Evolutionary conservation across 306 rosid genomes (phyloP).

Genomic region (Corylus heterophylla): DNA sequence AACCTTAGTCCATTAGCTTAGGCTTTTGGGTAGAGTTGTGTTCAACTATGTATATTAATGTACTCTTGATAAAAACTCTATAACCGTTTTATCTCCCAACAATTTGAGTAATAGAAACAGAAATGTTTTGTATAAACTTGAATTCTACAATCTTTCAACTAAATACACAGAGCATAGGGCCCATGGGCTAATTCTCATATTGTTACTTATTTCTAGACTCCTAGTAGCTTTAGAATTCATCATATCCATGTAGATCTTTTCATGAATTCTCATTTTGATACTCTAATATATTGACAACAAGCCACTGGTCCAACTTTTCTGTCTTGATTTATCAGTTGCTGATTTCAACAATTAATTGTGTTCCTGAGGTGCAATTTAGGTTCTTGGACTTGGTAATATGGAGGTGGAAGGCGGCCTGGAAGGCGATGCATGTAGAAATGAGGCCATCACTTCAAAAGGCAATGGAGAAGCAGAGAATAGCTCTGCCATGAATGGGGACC

Average conservation of each 20-base stretch:
- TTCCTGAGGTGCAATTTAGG: constrained; percentile 9
- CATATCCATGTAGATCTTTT: not conserved
- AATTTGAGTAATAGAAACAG: too few species aligned
- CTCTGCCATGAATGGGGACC: not conserved
- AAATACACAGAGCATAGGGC: too few species aligned
- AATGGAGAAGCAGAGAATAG: constrained; percentile 15
- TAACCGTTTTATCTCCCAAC: too few species aligned
- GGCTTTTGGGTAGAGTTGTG: too few species aligned
- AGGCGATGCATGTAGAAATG: not conserved
- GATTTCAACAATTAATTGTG: not conserved
- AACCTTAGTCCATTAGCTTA: too few species aligned
- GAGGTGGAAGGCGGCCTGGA: constrained; percentile 16
- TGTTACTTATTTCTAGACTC: not conserved
- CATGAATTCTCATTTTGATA: not conserved
- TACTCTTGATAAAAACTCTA: too few species aligned
- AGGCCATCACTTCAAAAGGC: constrained; percentile 3
- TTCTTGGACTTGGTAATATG: constrained; percentile 18
- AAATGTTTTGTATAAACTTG: too few species aligned
- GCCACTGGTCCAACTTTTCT: not conserved
- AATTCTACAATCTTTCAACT: too few species aligned
- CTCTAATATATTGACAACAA: not conserved
- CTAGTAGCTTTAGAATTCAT: not conserved
- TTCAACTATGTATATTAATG: too few species aligned
- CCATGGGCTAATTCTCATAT: too few species aligned
- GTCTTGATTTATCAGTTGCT: not conserved